phyloP scores from a whole-genome alignment of 2,329 filamentous ascomycete genomes.

The Colletotrichum truncatum region DNA sequence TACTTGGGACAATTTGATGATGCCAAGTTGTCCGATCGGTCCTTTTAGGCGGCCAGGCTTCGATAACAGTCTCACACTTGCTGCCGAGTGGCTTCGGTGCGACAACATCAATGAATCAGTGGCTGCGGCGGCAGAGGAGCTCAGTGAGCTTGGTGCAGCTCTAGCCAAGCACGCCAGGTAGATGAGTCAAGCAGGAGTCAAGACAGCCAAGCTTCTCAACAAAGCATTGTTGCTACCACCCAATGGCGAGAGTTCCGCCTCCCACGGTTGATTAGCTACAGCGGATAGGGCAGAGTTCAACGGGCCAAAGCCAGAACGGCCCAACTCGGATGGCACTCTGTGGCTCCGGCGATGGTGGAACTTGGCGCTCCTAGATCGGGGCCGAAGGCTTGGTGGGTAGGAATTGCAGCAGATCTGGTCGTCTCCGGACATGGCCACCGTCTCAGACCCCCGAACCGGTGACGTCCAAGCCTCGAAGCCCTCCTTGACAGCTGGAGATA shows the following conservation, averaged over 20 bases:
- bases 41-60: neutral
- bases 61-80: neutral
- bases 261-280: neutral
- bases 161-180: fast-evolving
- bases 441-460: conserved; percentile 17
- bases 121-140: neutral
- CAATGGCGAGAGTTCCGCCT: neutral
- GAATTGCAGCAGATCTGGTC: neutral
- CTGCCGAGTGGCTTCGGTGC: neutral
- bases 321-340: too few relatives aligned
- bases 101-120: neutral
- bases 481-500: conserved; percentile 2
- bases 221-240: neutral
- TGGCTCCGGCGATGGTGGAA: neutral
- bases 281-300: conserved; percentile 1
- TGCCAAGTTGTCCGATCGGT: neutral
- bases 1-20: neutral
- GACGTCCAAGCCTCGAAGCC: conserved; percentile 1
- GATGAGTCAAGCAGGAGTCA: neutral
- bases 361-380: neutral
- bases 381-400: neutral
- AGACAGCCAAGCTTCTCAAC: neutral
- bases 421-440: conserved; percentile 13
- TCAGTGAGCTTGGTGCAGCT: too few relatives aligned
- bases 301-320: too few relatives aligned